Conservation (phyloP, 257 asterid genomes). For the Striga asiatica region DNA sequence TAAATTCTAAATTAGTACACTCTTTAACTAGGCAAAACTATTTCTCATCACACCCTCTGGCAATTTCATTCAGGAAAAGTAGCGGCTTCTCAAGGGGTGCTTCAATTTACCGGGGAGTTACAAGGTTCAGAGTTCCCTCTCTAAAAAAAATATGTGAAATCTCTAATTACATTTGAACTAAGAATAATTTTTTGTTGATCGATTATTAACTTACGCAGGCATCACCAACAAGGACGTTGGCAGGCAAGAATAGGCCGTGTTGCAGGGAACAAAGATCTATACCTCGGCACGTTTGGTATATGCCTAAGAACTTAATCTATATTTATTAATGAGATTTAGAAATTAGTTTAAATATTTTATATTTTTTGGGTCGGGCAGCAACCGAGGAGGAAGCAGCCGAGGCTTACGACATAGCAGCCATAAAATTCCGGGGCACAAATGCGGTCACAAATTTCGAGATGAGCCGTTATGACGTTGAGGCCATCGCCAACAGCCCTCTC, state of each 20-base stretch:
- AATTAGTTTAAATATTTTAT: not conserved
- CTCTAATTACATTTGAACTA: not conserved
- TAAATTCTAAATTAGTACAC: not conserved
- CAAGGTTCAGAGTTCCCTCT: slow-evolving; percentile 35
- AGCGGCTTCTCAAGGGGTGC: slow-evolving; percentile 94
- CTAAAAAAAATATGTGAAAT: not conserved
- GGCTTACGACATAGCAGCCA: slow-evolving; percentile 95
- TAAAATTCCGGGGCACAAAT: slow-evolving; percentile 75
- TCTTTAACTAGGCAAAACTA: not conserved
- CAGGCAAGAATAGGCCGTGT: slow-evolving; percentile 98
- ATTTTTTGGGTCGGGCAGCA: slow-evolving; percentile 28
- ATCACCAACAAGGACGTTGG: slow-evolving; percentile 99
- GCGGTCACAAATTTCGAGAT: slow-evolving; percentile 93
- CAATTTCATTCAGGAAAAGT: slow-evolving; percentile 49
- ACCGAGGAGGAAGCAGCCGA: slow-evolving; percentile 99
- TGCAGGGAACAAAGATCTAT: slow-evolving; percentile 90
- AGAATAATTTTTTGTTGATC: not conserved
- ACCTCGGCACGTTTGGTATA: slow-evolving; percentile 92
- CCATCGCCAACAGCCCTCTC: slow-evolving; percentile 74
- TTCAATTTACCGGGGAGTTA: slow-evolving; percentile 79
- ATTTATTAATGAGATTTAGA: not conserved
- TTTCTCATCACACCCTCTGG: not conserved
- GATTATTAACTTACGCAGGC: slow-evolving; percentile 37
- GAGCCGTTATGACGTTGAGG: slow-evolving; percentile 75
- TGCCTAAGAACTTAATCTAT: too few species aligned